Evolutionary conservation across 1,284 basidiomycete species (phyloP).

Genomic region (Ceratobasidium sp.): DNA sequence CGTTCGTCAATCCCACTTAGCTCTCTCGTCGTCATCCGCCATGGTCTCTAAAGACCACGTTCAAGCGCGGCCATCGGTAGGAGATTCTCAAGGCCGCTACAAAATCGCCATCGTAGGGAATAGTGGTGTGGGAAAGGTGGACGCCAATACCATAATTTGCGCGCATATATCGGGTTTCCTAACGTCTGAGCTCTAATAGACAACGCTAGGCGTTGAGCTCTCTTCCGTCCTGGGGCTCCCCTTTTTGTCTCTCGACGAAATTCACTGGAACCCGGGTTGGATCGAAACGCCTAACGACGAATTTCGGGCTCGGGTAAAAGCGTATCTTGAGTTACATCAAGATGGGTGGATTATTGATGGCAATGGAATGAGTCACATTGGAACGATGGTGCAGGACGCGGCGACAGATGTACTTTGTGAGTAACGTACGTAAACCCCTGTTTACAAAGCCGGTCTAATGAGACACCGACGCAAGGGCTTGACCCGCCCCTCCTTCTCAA

Average conservation of each 20-base stretch:
- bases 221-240: conserved; percentile 8
- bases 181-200: not conserved
- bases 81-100: conserved; percentile 24
- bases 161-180: not conserved
- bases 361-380: conserved; percentile 20
- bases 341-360: conserved; percentile 29
- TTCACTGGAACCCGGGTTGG: conserved; percentile 36
- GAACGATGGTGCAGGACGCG: conserved; percentile 7
- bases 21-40: too few relatives aligned
- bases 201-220: not conserved
- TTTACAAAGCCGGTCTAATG: not conserved
- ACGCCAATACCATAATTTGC: not conserved
- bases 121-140: conserved; percentile 33
- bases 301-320: not conserved
- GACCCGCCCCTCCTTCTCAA: conserved; percentile 39
- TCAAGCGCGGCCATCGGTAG: not conserved
- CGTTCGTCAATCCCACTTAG: too few relatives aligned
- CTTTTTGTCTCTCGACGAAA: conserved; percentile 5
- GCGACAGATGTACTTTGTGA: conserved; percentile 35
- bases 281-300: conserved; percentile 25
- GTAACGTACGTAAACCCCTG: not conserved
- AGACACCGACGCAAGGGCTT: conserved; percentile 12
- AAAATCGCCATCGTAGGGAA: conserved; percentile 40
- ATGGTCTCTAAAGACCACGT: too few relatives aligned
- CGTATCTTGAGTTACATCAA: conserved; percentile 13